Conservation (phyloP, 2,329 filamentous ascomycete species). For the Pseudogymnoascus sp. region DNA sequence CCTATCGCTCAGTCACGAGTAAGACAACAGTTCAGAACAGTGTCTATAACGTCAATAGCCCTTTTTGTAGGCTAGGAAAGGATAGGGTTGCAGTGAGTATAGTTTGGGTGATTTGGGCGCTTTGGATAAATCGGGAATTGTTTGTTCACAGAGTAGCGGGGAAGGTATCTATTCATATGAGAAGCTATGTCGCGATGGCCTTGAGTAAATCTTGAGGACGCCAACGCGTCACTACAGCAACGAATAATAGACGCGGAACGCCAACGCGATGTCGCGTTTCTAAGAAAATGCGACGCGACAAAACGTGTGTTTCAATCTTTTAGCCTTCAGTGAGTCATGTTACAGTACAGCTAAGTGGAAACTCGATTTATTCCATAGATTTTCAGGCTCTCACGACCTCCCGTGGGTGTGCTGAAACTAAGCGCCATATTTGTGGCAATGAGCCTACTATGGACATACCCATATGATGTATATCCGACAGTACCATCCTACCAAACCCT, state of each 20-base stretch:
- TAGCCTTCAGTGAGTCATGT: slow-evolving; percentile 1
- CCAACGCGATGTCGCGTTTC: slow-evolving; percentile 4
- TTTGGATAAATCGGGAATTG: not conserved
- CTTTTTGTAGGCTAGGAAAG: not conserved
- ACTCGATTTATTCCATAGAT: not conserved
- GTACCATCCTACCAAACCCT: slow-evolving; percentile 3
- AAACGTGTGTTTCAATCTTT: slow-evolving; percentile 1
- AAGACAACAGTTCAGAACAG: not conserved
- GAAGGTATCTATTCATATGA: slow-evolving; percentile 5
- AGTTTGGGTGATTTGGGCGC: not conserved
- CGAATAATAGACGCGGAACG: slow-evolving; percentile 4
- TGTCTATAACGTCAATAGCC: not conserved
- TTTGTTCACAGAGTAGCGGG: not conserved
- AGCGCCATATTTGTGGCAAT: not conserved
- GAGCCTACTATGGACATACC: not conserved
- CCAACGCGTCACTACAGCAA: slow-evolving; percentile 5
- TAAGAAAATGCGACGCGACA: not conserved
- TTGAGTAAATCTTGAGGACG: not conserved
- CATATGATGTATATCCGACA: not conserved
- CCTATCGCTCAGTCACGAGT: not conserved
- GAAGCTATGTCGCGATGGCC: not conserved
- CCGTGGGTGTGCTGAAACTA: slow-evolving; percentile 1
- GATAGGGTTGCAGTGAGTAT: not conserved
- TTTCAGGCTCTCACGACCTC: not conserved
- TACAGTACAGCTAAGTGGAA: not conserved